phyloP scores from a whole-genome alignment of 768 basidiomycete species.

The Scleroderma bovista region DNA sequence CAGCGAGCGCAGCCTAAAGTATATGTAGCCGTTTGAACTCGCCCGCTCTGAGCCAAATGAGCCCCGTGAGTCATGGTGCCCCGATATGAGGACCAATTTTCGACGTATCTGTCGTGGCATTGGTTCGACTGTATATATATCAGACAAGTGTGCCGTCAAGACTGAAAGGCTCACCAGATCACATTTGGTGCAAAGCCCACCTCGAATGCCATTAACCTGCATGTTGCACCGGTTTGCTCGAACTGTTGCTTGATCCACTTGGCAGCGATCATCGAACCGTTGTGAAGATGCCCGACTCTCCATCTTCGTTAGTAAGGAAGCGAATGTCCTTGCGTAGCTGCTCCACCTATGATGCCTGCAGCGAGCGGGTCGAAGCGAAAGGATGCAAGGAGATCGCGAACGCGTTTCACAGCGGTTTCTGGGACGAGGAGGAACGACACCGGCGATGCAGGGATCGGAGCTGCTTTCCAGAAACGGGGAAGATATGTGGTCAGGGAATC shows the following conservation, averaged over 20 bases:
- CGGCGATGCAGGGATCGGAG: slow-evolving; percentile 50
- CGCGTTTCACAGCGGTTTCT: slow-evolving; percentile 44
- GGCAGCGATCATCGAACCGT: slow-evolving; percentile 59
- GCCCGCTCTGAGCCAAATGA: slow-evolving; percentile 72
- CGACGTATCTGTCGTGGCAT: slow-evolving; percentile 47
- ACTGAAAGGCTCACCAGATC: too few species aligned
- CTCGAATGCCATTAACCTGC: slow-evolving; percentile 62
- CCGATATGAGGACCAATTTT: slow-evolving; percentile 71
- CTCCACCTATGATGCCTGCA: slow-evolving; percentile 57
- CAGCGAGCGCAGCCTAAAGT: not conserved
- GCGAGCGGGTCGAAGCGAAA: slow-evolving; percentile 68
- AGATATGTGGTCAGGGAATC: slow-evolving; percentile 51
- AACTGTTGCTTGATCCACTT: slow-evolving; percentile 61
- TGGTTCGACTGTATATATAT: slow-evolving; percentile 45
- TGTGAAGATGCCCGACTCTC: slow-evolving; percentile 63
- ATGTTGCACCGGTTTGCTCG: slow-evolving; percentile 70
- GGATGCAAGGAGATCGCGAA: slow-evolving; percentile 50
- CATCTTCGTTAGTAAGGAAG: slow-evolving; percentile 83
- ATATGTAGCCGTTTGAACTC: not conserved
- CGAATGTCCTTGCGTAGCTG: slow-evolving; percentile 78
- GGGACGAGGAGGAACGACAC: slow-evolving; percentile 53
- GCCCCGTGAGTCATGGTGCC: slow-evolving; percentile 89
- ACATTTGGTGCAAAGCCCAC: slow-evolving; percentile 81
- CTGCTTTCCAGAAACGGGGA: slow-evolving; percentile 72
- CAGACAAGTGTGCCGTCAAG: slow-evolving; percentile 7